A percentile compares a stretch with the other conserved stretches of the same genome.
Conservation (phyloP, 805 yeast species). For the Gaillardinia entomophila region DNA sequence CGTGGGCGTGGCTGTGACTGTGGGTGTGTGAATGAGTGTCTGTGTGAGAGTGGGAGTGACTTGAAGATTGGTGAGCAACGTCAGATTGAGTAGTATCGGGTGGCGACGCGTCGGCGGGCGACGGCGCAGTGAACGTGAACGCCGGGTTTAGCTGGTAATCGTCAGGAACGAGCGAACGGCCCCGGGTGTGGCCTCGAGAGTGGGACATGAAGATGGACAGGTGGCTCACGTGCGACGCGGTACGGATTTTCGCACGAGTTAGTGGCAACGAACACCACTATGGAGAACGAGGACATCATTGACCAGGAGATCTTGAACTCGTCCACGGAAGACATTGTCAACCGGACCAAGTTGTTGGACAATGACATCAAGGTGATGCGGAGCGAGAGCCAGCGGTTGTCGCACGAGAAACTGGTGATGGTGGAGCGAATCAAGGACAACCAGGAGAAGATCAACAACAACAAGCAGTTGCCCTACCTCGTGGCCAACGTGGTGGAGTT, state of each 20-base stretch:
- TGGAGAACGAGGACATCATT: constrained; percentile 59
- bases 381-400: constrained; percentile 82
- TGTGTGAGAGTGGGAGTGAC: constrained; percentile 2
- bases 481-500: constrained; percentile 97
- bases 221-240: background rate
- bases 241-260: too few relatives aligned
- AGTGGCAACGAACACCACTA: too few relatives aligned
- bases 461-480: constrained; percentile 89
- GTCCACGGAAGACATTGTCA: constrained; percentile 76
- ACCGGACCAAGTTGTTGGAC: constrained; percentile 82
- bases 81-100: too few relatives aligned
- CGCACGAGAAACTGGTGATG: constrained; percentile 93
- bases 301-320: constrained; percentile 78
- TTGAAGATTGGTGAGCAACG: too few relatives aligned
- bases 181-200: background rate
- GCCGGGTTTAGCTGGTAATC: background rate
- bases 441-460: constrained; percentile 91
- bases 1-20: constrained; percentile 3
- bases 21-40: constrained; percentile 2
- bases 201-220: background rate
- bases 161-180: background rate
- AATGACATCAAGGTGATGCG: constrained; percentile 94
- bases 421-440: constrained; percentile 90
- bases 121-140: background rate
- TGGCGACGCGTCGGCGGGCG: background rate